A percentile compares a stretch with the other conserved stretches of the same genome.
phyloP scores from a whole-genome alignment of 805 yeast genomes.

The Zygosaccharomyces siamensis region DNA sequence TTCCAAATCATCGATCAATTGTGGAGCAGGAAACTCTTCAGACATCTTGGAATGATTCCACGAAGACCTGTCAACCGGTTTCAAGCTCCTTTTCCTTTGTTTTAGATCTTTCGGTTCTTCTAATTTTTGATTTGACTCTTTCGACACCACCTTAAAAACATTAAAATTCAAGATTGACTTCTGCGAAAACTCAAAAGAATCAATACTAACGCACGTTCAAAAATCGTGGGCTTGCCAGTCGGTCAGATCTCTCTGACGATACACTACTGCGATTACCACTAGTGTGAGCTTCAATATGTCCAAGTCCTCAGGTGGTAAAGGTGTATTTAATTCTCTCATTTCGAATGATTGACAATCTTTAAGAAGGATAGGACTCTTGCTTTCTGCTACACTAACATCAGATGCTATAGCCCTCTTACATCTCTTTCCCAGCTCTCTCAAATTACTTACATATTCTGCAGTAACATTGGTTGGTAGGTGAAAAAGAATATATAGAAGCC shows the following conservation, averaged over 20 bases:
- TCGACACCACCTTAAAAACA: not conserved
- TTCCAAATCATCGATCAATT: slow-evolving; percentile 32
- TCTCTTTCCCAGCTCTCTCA: slow-evolving; percentile 31
- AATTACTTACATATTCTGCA: slow-evolving; percentile 25
- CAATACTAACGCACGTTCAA: not conserved
- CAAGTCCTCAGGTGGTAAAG: slow-evolving; percentile 8
- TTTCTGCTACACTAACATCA: slow-evolving; percentile 6
- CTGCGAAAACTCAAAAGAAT: not conserved
- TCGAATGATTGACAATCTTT: slow-evolving; percentile 7
- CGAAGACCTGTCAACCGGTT: not conserved
- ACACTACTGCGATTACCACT: slow-evolving; percentile 18
- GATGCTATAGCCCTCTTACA: slow-evolving; percentile 12
- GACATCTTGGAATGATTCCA: slow-evolving; percentile 25
- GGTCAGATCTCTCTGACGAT: slow-evolving; percentile 29
- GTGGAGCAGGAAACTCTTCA: slow-evolving; percentile 33
- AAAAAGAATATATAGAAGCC: slow-evolving; percentile 28
- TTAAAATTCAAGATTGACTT: not conserved
- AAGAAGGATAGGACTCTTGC: not conserved
- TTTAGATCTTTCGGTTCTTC: not conserved
- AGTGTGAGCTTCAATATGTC: slow-evolving; percentile 19
- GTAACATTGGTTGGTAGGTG: slow-evolving; percentile 25
- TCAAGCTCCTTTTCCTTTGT: not conserved
- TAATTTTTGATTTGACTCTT: not conserved
- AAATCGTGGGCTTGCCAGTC: slow-evolving; percentile 8
- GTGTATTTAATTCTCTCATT: slow-evolving; percentile 4